These are phyloP conservation scores for Fusarium illudens DNA, from an alignment of 2,329 filamentous ascomycete genomes.

Conservation along the genomic window DNA sequence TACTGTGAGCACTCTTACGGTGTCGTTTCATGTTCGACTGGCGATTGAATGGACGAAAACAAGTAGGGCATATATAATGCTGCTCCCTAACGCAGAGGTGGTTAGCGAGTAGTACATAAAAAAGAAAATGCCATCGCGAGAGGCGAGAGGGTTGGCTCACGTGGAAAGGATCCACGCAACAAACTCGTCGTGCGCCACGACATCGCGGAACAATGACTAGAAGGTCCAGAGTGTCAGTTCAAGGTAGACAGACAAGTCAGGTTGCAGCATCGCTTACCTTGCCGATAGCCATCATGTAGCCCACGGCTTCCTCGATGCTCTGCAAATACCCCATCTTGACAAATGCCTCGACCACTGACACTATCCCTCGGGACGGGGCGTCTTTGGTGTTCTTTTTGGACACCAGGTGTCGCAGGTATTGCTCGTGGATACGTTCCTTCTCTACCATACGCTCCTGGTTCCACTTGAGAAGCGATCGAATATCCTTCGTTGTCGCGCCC, in stretches of 20 bases:
- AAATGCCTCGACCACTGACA: neutral
- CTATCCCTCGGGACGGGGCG: neutral
- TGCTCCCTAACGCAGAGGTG: too few relatives aligned
- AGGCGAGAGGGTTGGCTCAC: neutral
- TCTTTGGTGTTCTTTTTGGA: neutral
- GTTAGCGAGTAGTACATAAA: too few relatives aligned
- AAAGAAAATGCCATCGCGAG: too few relatives aligned
- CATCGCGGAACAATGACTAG: neutral
- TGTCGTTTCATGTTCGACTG: neutral
- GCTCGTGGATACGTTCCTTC: neutral
- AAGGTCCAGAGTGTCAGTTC: neutral
- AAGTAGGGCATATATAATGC: neutral
- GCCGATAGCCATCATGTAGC: conserved; percentile 14
- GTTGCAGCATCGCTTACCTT: neutral
- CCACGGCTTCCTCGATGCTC: conserved; percentile 1
- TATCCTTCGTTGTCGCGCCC: neutral
- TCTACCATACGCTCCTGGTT: neutral
- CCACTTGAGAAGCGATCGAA: neutral
- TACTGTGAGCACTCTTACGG: neutral
- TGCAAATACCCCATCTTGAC: conserved; percentile 24
- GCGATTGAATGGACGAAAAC: neutral
- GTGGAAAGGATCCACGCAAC: neutral
- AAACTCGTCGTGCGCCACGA: neutral
- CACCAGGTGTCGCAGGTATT: neutral
- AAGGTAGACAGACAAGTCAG: neutral